A percentile compares a stretch with the other conserved stretches of the same genome.
These are phyloP conservation scores for Termitomyces eurrhizus DNA, from an alignment of 768 basidiomycete genomes.

Conservation along the genomic window DNA sequence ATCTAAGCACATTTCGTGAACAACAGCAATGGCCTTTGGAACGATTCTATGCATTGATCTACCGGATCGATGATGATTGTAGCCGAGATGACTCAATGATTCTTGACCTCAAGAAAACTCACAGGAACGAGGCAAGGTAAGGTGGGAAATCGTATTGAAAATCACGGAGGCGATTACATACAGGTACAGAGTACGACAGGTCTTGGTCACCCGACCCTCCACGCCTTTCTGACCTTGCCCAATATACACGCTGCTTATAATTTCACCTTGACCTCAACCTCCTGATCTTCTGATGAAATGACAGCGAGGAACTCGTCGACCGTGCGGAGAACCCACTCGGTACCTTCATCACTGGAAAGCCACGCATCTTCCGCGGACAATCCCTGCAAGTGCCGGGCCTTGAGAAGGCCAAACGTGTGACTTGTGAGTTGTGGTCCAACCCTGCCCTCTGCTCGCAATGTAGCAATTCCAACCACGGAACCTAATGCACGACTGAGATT, in stretches of 20 bases:
- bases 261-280: slow-evolving; percentile 50
- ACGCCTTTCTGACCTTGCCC: slow-evolving; percentile 8
- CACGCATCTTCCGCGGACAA: slow-evolving; percentile 71
- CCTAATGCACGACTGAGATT: slow-evolving; percentile 83
- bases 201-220: slow-evolving; percentile 34
- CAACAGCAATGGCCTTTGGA: neutral
- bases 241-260: slow-evolving; percentile 38
- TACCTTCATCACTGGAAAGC: slow-evolving; percentile 82
- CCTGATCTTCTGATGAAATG: slow-evolving; percentile 48
- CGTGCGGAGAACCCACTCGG: slow-evolving; percentile 83
- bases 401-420: slow-evolving; percentile 88
- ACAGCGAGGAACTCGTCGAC: slow-evolving; percentile 80
- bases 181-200: slow-evolving; percentile 27
- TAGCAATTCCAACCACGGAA: slow-evolving; percentile 81
- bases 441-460: slow-evolving; percentile 77
- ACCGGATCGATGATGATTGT: slow-evolving; percentile 19
- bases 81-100: slow-evolving; percentile 21
- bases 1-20: neutral
- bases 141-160: slow-evolving; percentile 24
- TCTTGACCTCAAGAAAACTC: slow-evolving; percentile 11
- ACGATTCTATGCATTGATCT: neutral
- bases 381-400: slow-evolving; percentile 61
- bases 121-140: slow-evolving; percentile 31
- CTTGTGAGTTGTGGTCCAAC: slow-evolving; percentile 86
- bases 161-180: slow-evolving; percentile 35